Conservation (phyloP, 805 yeast species). For the Yarrowia keelungensis region DNA sequence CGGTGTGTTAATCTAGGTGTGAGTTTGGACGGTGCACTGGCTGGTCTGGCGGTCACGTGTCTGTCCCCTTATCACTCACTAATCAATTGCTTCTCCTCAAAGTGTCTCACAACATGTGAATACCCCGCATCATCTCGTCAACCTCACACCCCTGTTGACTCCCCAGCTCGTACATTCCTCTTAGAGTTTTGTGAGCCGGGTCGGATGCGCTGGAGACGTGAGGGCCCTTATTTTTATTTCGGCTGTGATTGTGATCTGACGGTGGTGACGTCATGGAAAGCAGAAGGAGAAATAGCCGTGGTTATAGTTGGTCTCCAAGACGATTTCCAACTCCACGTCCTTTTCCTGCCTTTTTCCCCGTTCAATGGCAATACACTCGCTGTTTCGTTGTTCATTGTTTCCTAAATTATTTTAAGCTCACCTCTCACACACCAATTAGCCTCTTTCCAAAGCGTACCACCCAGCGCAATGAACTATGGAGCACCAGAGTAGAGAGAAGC, state of each 20-base stretch:
- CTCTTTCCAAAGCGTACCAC: not conserved
- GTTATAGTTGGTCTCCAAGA: no score
- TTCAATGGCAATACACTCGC: no score
- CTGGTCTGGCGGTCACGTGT: no score
- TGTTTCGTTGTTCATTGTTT: no score
- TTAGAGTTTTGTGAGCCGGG: not conserved
- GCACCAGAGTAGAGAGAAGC: not conserved
- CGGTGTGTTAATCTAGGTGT: constrained; percentile 5
- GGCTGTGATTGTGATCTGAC: not conserved
- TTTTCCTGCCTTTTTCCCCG: no score
- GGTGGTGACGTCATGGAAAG: not conserved
- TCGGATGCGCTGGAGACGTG: constrained; percentile 7
- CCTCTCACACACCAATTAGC: not conserved
- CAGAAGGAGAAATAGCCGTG: no score
- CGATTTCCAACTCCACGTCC: no score
- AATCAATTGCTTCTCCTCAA: no score
- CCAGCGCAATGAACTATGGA: no score
- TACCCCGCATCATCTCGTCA: not conserved
- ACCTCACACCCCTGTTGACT: not conserved
- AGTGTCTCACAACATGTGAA: not conserved
- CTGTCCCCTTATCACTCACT: no score
- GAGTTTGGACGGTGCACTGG: not conserved
- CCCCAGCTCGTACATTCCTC: not conserved
- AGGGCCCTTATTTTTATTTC: constrained; percentile 2
- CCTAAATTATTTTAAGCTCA: not conserved